Evolutionary conservation across 352 stramenopile species (phyloP).

Genomic region (Phytophthora quininea): DNA sequence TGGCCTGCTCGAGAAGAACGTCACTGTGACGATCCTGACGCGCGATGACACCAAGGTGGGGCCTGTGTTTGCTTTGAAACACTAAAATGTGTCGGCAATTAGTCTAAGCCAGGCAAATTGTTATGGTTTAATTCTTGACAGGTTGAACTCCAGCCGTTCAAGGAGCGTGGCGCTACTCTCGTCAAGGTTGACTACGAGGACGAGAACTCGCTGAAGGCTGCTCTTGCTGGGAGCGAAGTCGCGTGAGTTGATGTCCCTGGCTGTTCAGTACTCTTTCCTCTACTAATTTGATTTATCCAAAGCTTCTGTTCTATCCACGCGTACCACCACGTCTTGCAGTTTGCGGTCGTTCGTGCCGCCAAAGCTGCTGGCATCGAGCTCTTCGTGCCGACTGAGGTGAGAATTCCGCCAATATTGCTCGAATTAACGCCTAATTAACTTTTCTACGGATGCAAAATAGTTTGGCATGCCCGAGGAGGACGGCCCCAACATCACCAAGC

Average conservation of each 20-base stretch:
- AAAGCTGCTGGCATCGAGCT: slow-evolving; percentile 25
- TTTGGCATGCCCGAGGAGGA: slow-evolving; percentile 19
- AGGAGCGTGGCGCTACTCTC: slow-evolving; percentile 19
- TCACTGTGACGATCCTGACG: slow-evolving; percentile 12
- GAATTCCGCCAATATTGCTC: neutral
- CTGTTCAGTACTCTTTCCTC: no score
- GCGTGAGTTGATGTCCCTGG: slow-evolving; percentile 12
- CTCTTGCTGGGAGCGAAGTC: slow-evolving; percentile 22
- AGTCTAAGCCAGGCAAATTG: no score
- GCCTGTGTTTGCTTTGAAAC: neutral
- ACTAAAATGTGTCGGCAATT: no score
- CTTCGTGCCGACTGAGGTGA: slow-evolving; percentile 31
- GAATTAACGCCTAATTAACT: neutral
- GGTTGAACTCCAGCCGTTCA: slow-evolving; percentile 23
- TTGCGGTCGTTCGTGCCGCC: slow-evolving; percentile 16
- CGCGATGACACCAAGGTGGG: slow-evolving; percentile 24
- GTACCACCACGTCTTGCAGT: slow-evolving; percentile 8
- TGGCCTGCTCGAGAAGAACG: slow-evolving; percentile 2
- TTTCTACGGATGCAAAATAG: neutral
- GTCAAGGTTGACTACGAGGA: slow-evolving; percentile 26
- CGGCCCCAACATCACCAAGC: slow-evolving; percentile 24
- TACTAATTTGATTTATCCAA: neutral
- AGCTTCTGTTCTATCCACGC: slow-evolving; percentile 22
- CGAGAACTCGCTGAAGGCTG: slow-evolving; percentile 18
- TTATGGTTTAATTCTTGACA: neutral